These are phyloP conservation scores for Gaeumannomyces sp. DNA, from an alignment of 2,329 filamentous ascomycete species.

Conservation along the genomic window DNA sequence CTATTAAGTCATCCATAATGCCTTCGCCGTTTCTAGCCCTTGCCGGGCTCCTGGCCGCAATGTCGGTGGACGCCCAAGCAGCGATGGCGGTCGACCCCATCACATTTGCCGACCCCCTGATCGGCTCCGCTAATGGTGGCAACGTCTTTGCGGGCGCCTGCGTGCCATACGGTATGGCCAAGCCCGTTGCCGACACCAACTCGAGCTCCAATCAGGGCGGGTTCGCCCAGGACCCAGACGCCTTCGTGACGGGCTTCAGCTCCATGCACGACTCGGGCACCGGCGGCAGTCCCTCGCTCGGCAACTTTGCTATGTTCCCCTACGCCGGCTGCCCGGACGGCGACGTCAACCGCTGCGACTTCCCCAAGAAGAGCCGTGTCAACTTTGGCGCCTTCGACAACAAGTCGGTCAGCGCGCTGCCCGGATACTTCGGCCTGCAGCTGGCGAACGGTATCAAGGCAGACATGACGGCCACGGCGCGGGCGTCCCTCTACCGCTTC, in stretches of 20 bases:
- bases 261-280: slow-evolving; percentile 55
- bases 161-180: slow-evolving; percentile 45
- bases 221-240: slow-evolving; percentile 43
- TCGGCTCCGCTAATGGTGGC: slow-evolving; percentile 35
- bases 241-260: slow-evolving; percentile 47
- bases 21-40: not conserved
- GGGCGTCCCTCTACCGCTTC: slow-evolving; percentile 60
- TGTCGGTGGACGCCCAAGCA: not conserved
- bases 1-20: not conserved
- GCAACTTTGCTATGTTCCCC: slow-evolving; percentile 68
- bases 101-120: slow-evolving; percentile 29
- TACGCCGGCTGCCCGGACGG: slow-evolving; percentile 56
- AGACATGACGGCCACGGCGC: slow-evolving; percentile 64
- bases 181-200: slow-evolving; percentile 50
- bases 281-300: slow-evolving; percentile 54
- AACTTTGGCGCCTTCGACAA: slow-evolving; percentile 39
- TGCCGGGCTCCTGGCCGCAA: not conserved
- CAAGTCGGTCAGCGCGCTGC: slow-evolving; percentile 47
- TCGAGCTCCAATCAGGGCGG: slow-evolving; percentile 49
- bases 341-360: slow-evolving; percentile 56
- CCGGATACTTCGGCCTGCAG: slow-evolving; percentile 60
- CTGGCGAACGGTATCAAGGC: slow-evolving; percentile 51
- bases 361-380: slow-evolving; percentile 40
- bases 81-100: slow-evolving; percentile 15
- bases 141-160: slow-evolving; percentile 39